Conservation (phyloP, 2,329 filamentous ascomycete genomes). For the Didymella segeticola region DNA sequence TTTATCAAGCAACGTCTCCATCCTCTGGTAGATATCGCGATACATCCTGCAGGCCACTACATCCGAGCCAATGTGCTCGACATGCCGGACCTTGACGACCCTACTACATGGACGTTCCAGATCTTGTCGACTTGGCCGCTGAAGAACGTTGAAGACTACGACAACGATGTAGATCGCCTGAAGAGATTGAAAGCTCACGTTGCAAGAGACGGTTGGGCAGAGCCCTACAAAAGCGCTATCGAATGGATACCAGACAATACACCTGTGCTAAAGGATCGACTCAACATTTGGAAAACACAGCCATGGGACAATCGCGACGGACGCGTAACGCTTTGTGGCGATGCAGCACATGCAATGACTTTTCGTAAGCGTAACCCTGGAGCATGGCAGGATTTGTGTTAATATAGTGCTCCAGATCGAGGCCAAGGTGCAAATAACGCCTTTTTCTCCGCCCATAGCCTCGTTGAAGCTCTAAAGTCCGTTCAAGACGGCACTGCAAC, state of each 20-base stretch:
- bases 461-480: constrained; percentile 34
- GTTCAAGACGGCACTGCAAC: constrained; percentile 15
- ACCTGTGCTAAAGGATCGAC: constrained; percentile 35
- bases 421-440: constrained; percentile 49
- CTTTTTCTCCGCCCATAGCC: constrained; percentile 41
- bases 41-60: constrained; percentile 42
- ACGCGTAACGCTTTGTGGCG: constrained; percentile 46
- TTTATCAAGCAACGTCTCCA: constrained; percentile 37
- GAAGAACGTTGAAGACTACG: constrained; percentile 36
- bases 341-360: constrained; percentile 52
- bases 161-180: constrained; percentile 33
- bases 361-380: constrained; percentile 33
- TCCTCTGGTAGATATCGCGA: constrained; percentile 41
- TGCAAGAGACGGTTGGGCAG: constrained; percentile 36
- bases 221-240: constrained; percentile 45
- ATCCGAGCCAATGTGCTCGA: constrained; percentile 42
- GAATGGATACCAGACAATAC: constrained; percentile 44
- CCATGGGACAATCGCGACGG: constrained; percentile 45
- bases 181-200: constrained; percentile 38
- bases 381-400: not conserved
- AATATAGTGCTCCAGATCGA: constrained; percentile 32
- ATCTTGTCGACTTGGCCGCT: constrained; percentile 41
- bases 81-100: constrained; percentile 40
- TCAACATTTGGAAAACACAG: constrained; percentile 46
- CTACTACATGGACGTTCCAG: constrained; percentile 46